Evolutionary conservation across 2,329 filamentous ascomycete species (phyloP), one percentile per base, ranked within the genome.

Genomic region (Nigrospora osmanthi): DNA sequence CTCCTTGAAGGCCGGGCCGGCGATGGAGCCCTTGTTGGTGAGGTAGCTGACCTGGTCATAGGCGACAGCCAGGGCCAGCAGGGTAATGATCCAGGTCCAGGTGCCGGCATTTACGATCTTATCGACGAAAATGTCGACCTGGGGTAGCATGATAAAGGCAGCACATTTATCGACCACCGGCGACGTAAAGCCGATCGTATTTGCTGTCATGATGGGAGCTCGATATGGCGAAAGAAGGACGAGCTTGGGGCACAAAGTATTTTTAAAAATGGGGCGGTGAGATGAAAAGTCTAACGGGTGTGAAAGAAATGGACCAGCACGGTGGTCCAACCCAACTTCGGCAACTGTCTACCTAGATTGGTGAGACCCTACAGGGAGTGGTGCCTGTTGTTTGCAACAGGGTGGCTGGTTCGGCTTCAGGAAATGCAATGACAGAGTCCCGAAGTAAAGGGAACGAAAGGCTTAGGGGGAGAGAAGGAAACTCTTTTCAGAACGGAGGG

Each of bases 41-140:
- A 88, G 72, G 62, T 91, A 93, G 63, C 78, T 83, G 55, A 85
- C 87, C 72, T 97, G 91, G 67, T 97, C 91, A 65, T 96, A 97
- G 49, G 82, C 77, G 47, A 95, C 78, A 43, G 85, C 79, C 9
- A 85, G 58, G 32, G 85, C 71, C 46, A 96, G 62, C 42, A 93
- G 51, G 14, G 87, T 87, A 52, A 90, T 62, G 32, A 86, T 55
- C 52, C 89, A 72, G 49, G 83, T 83, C 65, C 76, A 72, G 30
- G 65, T 63, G 56, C 78, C 81, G 46, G 80, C 69, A 47, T 77
- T 77, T 54, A 79, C 71, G 54, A 81, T 57, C 66, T 66, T 57
- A 59, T 76, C 71, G 67, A 82, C 58, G 67, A 73, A 58, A 71
- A 67, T 66, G 54, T 78, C 72, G 51, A 84, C 60, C 53, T 78